A percentile compares a stretch with the other conserved stretches of the same genome.
These are phyloP conservation scores for Fusarium heterosporum DNA, from an alignment of 2,329 filamentous ascomycete genomes.

Conservation along the genomic window DNA sequence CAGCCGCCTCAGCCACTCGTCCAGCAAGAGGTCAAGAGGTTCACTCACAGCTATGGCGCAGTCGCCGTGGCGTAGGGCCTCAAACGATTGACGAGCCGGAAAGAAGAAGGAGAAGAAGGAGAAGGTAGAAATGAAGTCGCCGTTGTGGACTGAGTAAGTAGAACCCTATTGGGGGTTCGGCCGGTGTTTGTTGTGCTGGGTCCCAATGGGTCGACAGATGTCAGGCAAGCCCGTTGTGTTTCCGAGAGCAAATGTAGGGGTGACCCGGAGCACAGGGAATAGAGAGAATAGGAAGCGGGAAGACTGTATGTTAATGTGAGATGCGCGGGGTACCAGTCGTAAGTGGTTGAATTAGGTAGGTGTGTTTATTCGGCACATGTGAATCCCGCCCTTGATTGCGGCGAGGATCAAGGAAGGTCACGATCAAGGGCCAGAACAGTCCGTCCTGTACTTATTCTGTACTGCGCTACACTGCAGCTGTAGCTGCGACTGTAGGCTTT, in stretches of 20 bases:
- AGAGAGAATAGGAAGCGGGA: constrained; percentile 12
- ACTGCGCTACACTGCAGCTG: not conserved
- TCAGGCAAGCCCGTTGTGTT: constrained; percentile 34
- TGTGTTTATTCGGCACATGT: constrained; percentile 34
- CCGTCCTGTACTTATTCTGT: constrained; percentile 1
- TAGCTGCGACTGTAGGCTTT: not conserved
- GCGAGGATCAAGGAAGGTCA: constrained; percentile 19
- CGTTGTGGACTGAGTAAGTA: constrained; percentile 1
- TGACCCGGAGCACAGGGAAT: constrained; percentile 27
- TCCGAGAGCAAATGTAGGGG: constrained; percentile 31
- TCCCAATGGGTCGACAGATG: constrained; percentile 8
- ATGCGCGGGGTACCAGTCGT: constrained; percentile 31
- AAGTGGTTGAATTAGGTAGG: constrained; percentile 7
- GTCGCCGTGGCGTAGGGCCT: constrained; percentile 2
- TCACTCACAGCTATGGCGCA: constrained; percentile 11
- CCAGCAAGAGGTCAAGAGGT: constrained; percentile 15
- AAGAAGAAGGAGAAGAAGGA: not conserved
- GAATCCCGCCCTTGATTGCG: constrained; percentile 28
- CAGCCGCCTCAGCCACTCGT: constrained; percentile 25
- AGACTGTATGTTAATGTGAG: constrained; percentile 9
- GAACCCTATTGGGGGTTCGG: not conserved
- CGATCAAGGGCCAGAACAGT: constrained; percentile 11
- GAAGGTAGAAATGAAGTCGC: not conserved
- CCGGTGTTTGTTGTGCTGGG: constrained; percentile 8
- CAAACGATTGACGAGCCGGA: not conserved